phyloP scores from a whole-genome alignment of 2,329 filamentous ascomycete species.

The Onygena corvina region DNA sequence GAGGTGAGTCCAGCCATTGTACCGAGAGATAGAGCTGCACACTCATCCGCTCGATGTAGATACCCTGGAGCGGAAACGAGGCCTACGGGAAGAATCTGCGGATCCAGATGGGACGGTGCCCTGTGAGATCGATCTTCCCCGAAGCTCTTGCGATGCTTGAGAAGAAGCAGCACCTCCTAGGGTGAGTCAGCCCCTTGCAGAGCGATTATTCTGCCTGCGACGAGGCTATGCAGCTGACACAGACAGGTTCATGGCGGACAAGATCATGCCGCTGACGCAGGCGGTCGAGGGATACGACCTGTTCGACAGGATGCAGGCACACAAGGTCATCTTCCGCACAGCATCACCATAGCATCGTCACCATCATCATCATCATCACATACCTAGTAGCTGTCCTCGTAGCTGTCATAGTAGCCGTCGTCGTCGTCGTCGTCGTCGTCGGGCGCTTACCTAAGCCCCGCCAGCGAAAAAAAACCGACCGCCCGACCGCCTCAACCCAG shows the following conservation, averaged over 20 bases:
- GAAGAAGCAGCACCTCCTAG: conserved; percentile 53
- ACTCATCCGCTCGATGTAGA: conserved; percentile 33
- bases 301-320: conserved; percentile 60
- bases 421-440: too few relatives aligned
- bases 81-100: conserved; percentile 58
- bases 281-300: conserved; percentile 58
- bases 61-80: conserved; percentile 54
- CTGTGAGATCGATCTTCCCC: conserved; percentile 57
- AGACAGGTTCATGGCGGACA: conserved; percentile 61
- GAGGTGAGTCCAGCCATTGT: conserved; percentile 40
- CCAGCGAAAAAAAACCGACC: not conserved
- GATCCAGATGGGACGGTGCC: conserved; percentile 65
- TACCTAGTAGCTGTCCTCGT: too few relatives aligned
- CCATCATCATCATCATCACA: too few relatives aligned
- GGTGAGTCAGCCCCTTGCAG: too few relatives aligned
- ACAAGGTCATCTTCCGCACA: conserved; percentile 58
- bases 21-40: not conserved
- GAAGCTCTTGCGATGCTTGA: conserved; percentile 53
- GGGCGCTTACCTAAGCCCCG: too few relatives aligned
- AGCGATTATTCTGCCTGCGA: not conserved
- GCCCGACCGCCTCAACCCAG: not conserved
- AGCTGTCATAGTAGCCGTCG: too few relatives aligned
- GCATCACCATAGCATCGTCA: not conserved
- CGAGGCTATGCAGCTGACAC: conserved; percentile 15
- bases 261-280: conserved; percentile 57